phyloP scores from a whole-genome alignment of 208 protist genomes.

The Wallacemonas sp. region DNA sequence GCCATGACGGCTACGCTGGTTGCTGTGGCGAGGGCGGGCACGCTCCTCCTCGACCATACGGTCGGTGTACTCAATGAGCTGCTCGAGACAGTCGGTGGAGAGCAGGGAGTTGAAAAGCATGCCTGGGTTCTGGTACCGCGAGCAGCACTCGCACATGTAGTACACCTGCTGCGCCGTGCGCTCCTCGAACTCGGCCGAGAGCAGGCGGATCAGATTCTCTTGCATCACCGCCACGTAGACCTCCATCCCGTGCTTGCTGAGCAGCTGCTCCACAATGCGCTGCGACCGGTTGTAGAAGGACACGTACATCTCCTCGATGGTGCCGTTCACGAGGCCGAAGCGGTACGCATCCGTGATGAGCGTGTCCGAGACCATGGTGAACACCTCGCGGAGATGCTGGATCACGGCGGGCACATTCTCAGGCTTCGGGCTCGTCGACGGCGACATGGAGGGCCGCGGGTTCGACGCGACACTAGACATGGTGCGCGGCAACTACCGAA shows the following conservation, averaged over 20 bases:
- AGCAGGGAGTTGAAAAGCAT: conserved; percentile 55
- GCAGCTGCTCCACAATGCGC: conserved; percentile 29
- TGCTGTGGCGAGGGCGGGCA: conserved; percentile 17
- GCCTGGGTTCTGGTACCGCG: conserved; percentile 20
- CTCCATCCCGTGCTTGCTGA: conserved; percentile 29
- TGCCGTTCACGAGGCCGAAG: conserved; percentile 45
- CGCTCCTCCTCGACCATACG: conserved; percentile 29
- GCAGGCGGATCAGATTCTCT: conserved; percentile 38
- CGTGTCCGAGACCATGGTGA: conserved; percentile 48
- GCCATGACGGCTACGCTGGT: conserved; percentile 14
- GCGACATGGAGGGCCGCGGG: conserved; percentile 3
- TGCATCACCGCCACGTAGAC: conserved; percentile 42
- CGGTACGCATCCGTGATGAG: conserved; percentile 66
- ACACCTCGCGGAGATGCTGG: conserved; percentile 60
- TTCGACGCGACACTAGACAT: background rate
- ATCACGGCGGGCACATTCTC: conserved; percentile 43
- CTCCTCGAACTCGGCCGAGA: conserved; percentile 32
- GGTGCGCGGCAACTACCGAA: too few species aligned
- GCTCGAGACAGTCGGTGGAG: conserved; percentile 35
- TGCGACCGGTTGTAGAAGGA: conserved; percentile 33
- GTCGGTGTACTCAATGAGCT: conserved; percentile 44
- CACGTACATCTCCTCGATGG: conserved; percentile 53
- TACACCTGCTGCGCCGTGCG: conserved; percentile 38
- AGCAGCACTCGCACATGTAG: conserved; percentile 32
- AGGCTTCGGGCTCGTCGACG: conserved; percentile 8